Conservation (phyloP, 2,329 filamentous ascomycete genomes). For the Cytospora paraplurivora region DNA sequence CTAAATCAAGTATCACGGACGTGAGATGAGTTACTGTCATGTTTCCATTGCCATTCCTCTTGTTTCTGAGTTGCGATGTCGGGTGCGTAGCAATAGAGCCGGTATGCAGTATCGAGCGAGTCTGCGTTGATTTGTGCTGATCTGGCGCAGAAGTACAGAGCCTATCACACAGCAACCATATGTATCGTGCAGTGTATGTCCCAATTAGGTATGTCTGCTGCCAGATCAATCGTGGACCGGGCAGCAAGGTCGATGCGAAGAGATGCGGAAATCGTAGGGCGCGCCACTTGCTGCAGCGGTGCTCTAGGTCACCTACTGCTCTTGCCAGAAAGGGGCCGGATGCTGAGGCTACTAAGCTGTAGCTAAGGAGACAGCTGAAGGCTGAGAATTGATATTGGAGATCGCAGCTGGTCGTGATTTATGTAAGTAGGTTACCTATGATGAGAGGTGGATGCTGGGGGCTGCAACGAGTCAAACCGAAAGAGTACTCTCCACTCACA, state of each 20-base stretch:
- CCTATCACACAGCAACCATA: not conserved
- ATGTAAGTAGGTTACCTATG: not conserved
- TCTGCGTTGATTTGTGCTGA: not conserved
- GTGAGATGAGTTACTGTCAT: slow-evolving; percentile 58
- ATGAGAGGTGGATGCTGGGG: not conserved
- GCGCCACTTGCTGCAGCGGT: not conserved
- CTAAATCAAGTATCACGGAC: slow-evolving; percentile 52
- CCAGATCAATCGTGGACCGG: not conserved
- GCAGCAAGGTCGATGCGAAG: not conserved
- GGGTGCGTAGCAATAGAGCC: not conserved
- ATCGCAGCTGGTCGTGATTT: not conserved
- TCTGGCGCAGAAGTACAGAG: not conserved
- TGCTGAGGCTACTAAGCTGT: not conserved
- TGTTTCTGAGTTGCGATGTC: not conserved
- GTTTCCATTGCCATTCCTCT: slow-evolving; percentile 17
- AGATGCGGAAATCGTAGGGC: not conserved
- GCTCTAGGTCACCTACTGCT: not conserved
- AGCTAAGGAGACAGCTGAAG: not conserved
- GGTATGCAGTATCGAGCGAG: not conserved
- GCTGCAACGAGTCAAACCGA: not conserved
- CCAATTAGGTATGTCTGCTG: not conserved
- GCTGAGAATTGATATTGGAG: not conserved
- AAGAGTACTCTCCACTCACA: not conserved
- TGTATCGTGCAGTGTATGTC: not conserved
- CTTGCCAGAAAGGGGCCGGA: not conserved